A percentile compares a stretch with the other conserved stretches of the same genome.
Evolutionary conservation across 345 rosid species (phyloP).

Genomic region (Pistacia vera): DNA sequence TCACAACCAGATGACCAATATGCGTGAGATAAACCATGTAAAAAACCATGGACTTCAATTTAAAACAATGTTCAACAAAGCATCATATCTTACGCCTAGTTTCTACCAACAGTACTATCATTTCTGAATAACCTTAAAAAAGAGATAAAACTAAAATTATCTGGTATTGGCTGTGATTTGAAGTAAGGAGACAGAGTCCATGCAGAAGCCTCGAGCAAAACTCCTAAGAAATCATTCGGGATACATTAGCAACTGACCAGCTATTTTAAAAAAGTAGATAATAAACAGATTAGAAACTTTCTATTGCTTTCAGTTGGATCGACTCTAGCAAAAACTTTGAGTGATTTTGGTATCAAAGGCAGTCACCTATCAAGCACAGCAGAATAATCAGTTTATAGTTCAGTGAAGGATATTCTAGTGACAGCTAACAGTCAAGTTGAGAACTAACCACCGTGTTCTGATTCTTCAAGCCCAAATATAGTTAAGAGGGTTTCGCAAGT

Average conservation of each 20-base stretch:
- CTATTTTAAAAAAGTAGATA: slow-evolving; percentile 16
- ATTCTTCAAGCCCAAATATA: slow-evolving; percentile 73
- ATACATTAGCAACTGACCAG: slow-evolving; percentile 5
- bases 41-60: not conserved
- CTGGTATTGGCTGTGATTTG: slow-evolving; percentile 80
- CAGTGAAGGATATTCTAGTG: slow-evolving; percentile 11
- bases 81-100: not conserved
- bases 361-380: slow-evolving; percentile 56
- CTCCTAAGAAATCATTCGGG: slow-evolving; percentile 44
- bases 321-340: slow-evolving; percentile 71
- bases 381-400: slow-evolving; percentile 18
- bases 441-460: slow-evolving; percentile 63
- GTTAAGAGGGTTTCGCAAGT: slow-evolving; percentile 88
- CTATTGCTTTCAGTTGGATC: slow-evolving; percentile 65
- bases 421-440: not conserved
- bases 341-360: slow-evolving; percentile 74
- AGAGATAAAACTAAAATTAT: slow-evolving; percentile 58
- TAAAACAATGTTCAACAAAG: slow-evolving; percentile 1
- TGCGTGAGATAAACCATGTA: too few relatives aligned
- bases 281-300: slow-evolving; percentile 19
- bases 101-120: not conserved
- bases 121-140: not conserved
- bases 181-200: slow-evolving; percentile 55
- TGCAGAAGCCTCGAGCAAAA: slow-evolving; percentile 62
- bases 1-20: not conserved